Evolutionary conservation across 768 basidiomycete genomes (phyloP).

Genomic region (Multifurca ochricompacta): DNA sequence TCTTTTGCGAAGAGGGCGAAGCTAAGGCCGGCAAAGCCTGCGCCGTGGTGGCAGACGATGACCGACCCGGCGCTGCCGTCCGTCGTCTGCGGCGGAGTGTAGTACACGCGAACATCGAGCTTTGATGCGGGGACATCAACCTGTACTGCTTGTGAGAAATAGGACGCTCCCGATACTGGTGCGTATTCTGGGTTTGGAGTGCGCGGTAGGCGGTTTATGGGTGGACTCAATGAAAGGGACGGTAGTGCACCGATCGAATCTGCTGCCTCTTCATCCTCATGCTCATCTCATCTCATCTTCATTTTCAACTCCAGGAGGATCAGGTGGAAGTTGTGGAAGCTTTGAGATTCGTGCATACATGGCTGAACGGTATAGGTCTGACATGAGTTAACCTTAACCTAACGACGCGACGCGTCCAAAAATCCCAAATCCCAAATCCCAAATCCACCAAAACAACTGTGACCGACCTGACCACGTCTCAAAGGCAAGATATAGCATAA

Average conservation of each 20-base stretch:
- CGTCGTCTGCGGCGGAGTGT: slow-evolving; percentile 56
- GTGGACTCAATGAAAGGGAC: slow-evolving; percentile 52
- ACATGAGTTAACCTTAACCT: slow-evolving; percentile 39
- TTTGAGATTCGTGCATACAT: slow-evolving; percentile 68
- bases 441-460: too few species aligned
- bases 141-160: slow-evolving; percentile 74
- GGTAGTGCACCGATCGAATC: slow-evolving; percentile 59
- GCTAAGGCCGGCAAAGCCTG: slow-evolving; percentile 82
- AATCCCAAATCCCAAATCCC: neutral
- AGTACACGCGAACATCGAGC: slow-evolving; percentile 74
- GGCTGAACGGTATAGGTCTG: slow-evolving; percentile 67
- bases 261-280: slow-evolving; percentile 45
- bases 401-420: neutral
- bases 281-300: too few species aligned
- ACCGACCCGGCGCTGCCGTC: slow-evolving; percentile 47
- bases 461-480: neutral
- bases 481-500: neutral
- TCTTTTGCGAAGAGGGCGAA: slow-evolving; percentile 91
- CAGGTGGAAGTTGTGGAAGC: slow-evolving; percentile 44
- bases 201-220: slow-evolving; percentile 41
- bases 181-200: slow-evolving; percentile 54
- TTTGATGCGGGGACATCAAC: slow-evolving; percentile 54
- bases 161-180: slow-evolving; percentile 71
- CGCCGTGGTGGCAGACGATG: slow-evolving; percentile 92
- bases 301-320: slow-evolving; percentile 33